Percentiles rank a stretch among this genome's conserved stretches.
phyloP scores from a whole-genome alignment of 1,139 yeast species.

The Blastobotrys raffinosifermentans region DNA sequence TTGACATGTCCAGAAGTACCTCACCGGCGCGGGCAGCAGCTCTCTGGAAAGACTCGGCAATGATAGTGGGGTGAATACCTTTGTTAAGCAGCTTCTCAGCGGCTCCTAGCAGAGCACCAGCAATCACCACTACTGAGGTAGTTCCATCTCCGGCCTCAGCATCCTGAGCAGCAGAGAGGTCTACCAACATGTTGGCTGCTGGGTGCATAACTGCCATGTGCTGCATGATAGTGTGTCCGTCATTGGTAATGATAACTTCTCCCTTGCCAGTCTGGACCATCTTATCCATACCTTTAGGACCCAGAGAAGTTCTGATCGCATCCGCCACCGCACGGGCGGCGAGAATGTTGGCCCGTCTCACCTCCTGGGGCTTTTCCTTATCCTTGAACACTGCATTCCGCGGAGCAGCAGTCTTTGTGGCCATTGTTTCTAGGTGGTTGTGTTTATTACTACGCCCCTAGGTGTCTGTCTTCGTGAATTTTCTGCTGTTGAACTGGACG shows the following conservation, averaged over 20 bases:
- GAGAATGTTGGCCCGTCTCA: constrained; percentile 82
- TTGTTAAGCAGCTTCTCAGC: constrained; percentile 83
- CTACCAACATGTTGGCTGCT: constrained; percentile 97
- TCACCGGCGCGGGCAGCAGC: constrained; percentile 89
- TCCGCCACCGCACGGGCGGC: constrained; percentile 98
- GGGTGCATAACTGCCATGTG: constrained; percentile 97
- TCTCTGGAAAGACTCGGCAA: constrained; percentile 90
- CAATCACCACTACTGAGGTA: constrained; percentile 90
- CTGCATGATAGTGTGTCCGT: constrained; percentile 89
- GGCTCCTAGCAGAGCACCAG: constrained; percentile 91
- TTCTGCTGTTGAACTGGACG: not conserved
- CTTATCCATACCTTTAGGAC: constrained; percentile 99
- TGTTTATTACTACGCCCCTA: not conserved
- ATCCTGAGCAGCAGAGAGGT: constrained; percentile 95
- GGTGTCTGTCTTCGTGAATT: constrained; percentile 5
- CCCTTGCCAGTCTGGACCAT: constrained; percentile 90
- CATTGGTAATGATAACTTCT: constrained; percentile 91
- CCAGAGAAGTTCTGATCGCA: constrained; percentile 94
- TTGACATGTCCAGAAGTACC: constrained; percentile 78
- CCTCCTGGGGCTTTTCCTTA: constrained; percentile 97
- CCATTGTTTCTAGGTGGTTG: constrained; percentile 15
- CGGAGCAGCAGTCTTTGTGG: constrained; percentile 38
- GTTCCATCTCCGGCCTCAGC: constrained; percentile 99
- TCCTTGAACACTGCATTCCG: constrained; percentile 88
- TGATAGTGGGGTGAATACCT: constrained; percentile 93